Conservation (phyloP, 2,329 filamentous ascomycete genomes). For the Fusarium hostae region DNA sequence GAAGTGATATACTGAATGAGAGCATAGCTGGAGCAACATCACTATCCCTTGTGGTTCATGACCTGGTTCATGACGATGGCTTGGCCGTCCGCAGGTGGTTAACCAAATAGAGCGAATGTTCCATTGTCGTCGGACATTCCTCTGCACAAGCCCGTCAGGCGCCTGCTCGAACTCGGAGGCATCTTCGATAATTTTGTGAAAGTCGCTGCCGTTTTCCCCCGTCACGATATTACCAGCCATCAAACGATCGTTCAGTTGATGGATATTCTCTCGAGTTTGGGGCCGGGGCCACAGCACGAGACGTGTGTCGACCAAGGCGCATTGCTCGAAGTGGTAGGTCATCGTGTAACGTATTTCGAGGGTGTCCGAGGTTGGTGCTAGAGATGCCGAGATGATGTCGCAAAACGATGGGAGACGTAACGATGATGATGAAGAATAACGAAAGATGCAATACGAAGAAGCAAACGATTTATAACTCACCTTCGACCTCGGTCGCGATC, state of each 20-base stretch:
- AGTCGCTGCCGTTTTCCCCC: background rate
- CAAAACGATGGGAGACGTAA: slow-evolving; percentile 16
- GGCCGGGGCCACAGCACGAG: background rate
- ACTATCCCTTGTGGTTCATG: background rate
- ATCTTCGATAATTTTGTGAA: background rate
- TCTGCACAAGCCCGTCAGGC: background rate
- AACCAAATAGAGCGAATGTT: background rate
- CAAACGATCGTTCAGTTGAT: background rate
- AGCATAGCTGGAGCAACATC: background rate
- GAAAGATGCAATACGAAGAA: slow-evolving; percentile 7
- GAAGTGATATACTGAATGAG: background rate
- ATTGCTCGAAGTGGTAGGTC: background rate
- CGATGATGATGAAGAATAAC: background rate
- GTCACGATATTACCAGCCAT: slow-evolving; percentile 3
- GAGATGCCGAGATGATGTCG: slow-evolving; percentile 17
- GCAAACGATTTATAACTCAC: slow-evolving; percentile 43
- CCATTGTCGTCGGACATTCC: background rate
- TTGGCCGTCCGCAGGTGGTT: background rate
- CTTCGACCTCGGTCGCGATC: slow-evolving; percentile 54
- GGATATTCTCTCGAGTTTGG: background rate
- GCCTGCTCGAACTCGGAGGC: background rate
- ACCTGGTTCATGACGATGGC: background rate
- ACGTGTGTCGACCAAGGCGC: background rate
- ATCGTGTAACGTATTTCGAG: background rate
- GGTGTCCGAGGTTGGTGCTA: background rate